phyloP scores from a whole-genome alignment of 1,284 basidiomycete species.

The Fomes fomentarius region DNA sequence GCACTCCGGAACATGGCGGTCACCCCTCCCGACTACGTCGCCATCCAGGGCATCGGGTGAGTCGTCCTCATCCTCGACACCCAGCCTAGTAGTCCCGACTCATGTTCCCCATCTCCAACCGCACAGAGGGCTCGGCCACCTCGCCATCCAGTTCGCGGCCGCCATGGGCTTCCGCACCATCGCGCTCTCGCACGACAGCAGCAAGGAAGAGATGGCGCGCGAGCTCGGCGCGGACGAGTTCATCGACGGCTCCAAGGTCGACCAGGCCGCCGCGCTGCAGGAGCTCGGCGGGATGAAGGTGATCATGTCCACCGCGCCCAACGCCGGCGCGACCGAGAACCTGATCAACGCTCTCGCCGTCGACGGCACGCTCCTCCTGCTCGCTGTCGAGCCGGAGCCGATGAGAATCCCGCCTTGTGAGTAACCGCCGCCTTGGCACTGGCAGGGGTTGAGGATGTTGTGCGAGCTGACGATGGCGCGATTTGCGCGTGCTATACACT shows the following conservation, averaged over 20 bases:
- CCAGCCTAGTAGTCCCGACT: neutral
- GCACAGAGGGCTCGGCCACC: slow-evolving; percentile 35
- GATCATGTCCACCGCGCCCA: slow-evolving; percentile 33
- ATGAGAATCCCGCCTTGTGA: slow-evolving; percentile 22
- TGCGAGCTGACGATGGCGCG: neutral
- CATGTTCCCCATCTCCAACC: neutral
- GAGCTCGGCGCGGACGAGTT: slow-evolving; percentile 33
- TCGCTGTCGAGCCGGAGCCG: slow-evolving; percentile 25
- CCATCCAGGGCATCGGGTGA: slow-evolving; percentile 38
- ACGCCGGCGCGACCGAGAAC: slow-evolving; percentile 18
- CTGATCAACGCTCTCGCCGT: slow-evolving; percentile 28
- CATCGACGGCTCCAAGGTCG: slow-evolving; percentile 30
- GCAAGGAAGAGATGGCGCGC: slow-evolving; percentile 33
- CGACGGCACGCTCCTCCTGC: slow-evolving; percentile 29
- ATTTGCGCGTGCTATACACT: too few species aligned
- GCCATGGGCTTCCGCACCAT: slow-evolving; percentile 35
- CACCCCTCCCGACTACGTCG: slow-evolving; percentile 32
- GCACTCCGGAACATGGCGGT: slow-evolving; percentile 29
- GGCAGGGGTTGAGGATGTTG: neutral
- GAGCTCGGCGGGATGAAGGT: slow-evolving; percentile 33
- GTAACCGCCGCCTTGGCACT: neutral
- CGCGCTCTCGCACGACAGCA: slow-evolving; percentile 31
- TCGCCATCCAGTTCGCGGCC: slow-evolving; percentile 35
- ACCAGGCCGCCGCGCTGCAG: slow-evolving; percentile 29
- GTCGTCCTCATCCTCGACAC: neutral